Base-by-base conservation (phyloP, 306 rosid species). In the Prosopis cineraria region DNA sequence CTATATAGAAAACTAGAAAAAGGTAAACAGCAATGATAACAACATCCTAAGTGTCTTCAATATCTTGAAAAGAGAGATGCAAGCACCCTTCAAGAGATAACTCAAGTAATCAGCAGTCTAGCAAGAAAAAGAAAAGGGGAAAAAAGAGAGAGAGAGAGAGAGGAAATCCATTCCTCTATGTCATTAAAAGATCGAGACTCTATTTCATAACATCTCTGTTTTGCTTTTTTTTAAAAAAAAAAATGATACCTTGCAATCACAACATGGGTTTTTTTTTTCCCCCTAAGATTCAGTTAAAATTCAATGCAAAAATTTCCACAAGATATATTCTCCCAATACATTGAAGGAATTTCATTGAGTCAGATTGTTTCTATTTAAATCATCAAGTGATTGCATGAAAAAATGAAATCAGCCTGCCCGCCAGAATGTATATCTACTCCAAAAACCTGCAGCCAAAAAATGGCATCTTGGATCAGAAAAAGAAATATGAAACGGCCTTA, bases 351-450 rank as follows among this genome's bases (percentile, higher is more conserved):
- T 33, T 10, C 70, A 65, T 36, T 9, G n/a, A n/a, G 70, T 19
- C 31, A 70, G 20, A 33, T 43, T 62, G 48, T 45, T 75, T 31
- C 50, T 40, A 62, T n/a, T 20, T 5, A 70, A 47, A 52, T 40
- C 60, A 69, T 53, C 16, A 25, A 44, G 70, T 9, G 74, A 27
- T 63, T 60, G 62, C 64, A 45, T 47, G 79, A 56, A 39, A 73
- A 68, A 74, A 60, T 17, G 62, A 73, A 71, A 77, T 43, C 33
- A 85, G 74, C 81, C 33, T 87, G 92, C 81, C 33, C 85, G 92
- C 98, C 98, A 16, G 98, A 97, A 84, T 94, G 97, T 85, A 92
- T 92, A 85, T 94, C 98, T 67, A 92, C 86, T 73, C 93, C 90
- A 50, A 95, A 95, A 83, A 95, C 98, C 98, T 94, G 91, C 2